Percentiles rank a stretch among this genome's conserved stretches.
Evolutionary conservation across 768 basidiomycete species (phyloP).

Genomic region (Xerocomellus amylosporus): DNA sequence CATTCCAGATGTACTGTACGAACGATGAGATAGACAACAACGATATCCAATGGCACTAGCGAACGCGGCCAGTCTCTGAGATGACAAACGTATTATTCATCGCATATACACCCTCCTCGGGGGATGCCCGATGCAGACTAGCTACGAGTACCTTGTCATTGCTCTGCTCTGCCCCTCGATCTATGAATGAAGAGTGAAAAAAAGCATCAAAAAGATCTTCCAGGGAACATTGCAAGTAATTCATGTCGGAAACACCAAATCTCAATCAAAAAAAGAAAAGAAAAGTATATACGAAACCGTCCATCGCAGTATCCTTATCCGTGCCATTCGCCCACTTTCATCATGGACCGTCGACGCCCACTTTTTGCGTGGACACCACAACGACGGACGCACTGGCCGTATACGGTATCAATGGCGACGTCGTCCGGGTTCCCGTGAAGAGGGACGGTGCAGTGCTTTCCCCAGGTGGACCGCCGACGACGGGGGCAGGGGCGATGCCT

Average conservation of each 20-base stretch:
- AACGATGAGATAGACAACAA: too few species aligned
- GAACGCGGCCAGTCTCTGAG: neutral
- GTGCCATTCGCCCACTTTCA: too few species aligned
- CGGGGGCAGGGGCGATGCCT: constrained; percentile 25
- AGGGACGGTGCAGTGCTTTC: constrained; percentile 9
- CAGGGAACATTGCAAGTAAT: neutral
- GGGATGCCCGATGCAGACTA: neutral
- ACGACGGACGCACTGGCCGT: constrained; percentile 3
- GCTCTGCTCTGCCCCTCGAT: neutral
- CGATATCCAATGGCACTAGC: neutral
- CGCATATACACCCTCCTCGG: neutral
- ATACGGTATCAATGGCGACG: constrained; percentile 27
- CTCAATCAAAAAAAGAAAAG: neutral
- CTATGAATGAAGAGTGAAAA: neutral
- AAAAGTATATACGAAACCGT: neutral
- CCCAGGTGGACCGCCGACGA: constrained; percentile 4
- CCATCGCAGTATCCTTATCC: neutral
- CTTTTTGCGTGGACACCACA: constrained; percentile 14
- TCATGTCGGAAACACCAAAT: neutral
- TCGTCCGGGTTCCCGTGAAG: constrained; percentile 17
- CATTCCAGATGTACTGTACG: too few species aligned
- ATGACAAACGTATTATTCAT: neutral
- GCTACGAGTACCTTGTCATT: constrained; percentile 3
- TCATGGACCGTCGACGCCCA: constrained; percentile 18
- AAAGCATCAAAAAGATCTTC: neutral